A percentile compares a stretch with the other conserved stretches of the same genome.
Conservation (phyloP, 257 asterid species). For the Solanum etuberosum region DNA sequence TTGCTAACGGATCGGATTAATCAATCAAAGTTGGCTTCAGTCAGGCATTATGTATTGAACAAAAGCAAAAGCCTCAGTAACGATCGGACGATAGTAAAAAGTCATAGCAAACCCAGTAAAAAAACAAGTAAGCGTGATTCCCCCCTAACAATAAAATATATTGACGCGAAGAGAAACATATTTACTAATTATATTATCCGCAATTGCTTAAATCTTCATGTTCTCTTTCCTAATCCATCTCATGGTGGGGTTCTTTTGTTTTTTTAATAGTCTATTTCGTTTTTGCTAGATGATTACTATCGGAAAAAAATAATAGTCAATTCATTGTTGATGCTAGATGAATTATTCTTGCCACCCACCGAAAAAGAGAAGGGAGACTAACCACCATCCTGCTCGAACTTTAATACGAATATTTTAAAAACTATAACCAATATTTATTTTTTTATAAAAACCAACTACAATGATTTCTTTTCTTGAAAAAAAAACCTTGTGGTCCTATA, state of each 20-base stretch:
- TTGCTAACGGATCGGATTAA: no score
- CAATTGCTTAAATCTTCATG: no score
- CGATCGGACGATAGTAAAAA: no score
- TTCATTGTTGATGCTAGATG: neutral
- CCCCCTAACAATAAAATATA: no score
- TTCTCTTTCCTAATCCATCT: neutral
- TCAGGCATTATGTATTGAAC: no score
- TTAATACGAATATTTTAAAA: neutral
- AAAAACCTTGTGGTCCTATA: neutral
- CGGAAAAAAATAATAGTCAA: neutral
- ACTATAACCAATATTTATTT: neutral
- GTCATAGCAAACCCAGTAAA: no score
- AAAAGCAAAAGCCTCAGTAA: no score
- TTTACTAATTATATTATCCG: no score
- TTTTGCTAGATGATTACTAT: no score
- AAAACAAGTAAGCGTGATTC: no score
- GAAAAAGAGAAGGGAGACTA: neutral
- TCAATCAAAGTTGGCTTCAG: no score
- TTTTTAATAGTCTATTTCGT: neutral
- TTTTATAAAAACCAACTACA: neutral
- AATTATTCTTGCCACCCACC: neutral
- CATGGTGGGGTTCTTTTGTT: neutral
- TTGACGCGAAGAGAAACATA: no score
- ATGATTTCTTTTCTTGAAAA: neutral
- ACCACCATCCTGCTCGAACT: neutral